A percentile compares a stretch with the other conserved stretches of the same genome.
Evolutionary conservation across 2,329 filamentous ascomycete species (phyloP).

Genomic region (Trichoderma guizhouense): DNA sequence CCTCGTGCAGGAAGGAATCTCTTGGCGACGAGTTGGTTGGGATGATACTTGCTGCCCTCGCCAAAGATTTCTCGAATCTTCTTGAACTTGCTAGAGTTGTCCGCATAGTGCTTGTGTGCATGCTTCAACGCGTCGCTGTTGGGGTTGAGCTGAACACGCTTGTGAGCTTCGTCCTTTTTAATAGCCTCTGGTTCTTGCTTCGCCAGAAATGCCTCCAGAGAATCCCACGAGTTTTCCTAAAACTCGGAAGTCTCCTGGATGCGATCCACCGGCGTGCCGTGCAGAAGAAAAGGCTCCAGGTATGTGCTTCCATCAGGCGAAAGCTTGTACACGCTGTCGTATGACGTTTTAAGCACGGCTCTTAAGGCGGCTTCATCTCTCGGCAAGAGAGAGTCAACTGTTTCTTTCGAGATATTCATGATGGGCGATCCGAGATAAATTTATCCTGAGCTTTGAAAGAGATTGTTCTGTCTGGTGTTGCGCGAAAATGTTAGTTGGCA

Average conservation of each 20-base stretch:
- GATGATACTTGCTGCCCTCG: constrained; percentile 29
- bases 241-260: constrained; percentile 30
- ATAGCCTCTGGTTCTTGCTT: constrained; percentile 25
- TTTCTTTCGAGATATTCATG: background rate
- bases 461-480: background rate
- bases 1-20: constrained; percentile 31
- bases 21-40: constrained; percentile 37
- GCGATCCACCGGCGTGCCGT: constrained; percentile 28
- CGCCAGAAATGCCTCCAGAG: constrained; percentile 29
- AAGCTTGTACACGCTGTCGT: background rate
- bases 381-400: background rate
- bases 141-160: constrained; percentile 10
- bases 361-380: background rate
- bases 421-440: background rate
- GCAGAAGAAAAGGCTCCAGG: constrained; percentile 25
- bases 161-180: constrained; percentile 21
- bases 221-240: constrained; percentile 32
- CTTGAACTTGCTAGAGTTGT: constrained; percentile 34
- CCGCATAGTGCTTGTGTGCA: constrained; percentile 26
- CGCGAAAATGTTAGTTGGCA: background rate
- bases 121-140: constrained; percentile 12
- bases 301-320: constrained; percentile 26
- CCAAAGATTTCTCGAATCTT: constrained; percentile 37
- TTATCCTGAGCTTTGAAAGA: background rate
- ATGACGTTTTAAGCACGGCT: background rate